A percentile compares a stretch with the other conserved stretches of the same genome.
phyloP scores from a whole-genome alignment of 345 rosid genomes.

The Corchorus capsularis region DNA sequence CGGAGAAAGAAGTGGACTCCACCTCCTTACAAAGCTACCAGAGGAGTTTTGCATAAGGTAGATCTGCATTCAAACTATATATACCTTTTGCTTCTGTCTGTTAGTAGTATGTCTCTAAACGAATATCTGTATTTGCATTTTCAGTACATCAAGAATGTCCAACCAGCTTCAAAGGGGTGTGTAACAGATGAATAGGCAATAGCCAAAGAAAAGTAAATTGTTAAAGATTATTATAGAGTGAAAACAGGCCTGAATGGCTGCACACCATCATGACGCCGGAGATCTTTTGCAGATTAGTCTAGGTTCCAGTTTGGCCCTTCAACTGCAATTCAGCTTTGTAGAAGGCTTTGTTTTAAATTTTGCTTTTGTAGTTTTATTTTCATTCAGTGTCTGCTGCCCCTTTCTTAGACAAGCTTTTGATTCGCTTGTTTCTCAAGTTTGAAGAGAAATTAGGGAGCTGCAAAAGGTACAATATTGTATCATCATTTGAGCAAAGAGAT shows the following conservation, averaged over 20 bases:
- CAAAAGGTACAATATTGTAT: not conserved
- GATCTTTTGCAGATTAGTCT: not conserved
- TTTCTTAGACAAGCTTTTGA: not conserved
- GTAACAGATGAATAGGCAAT: conserved; percentile 79
- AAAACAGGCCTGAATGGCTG: not conserved
- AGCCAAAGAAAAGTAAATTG: not conserved
- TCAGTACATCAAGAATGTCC: conserved; percentile 94
- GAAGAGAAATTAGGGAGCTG: not conserved
- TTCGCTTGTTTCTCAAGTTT: not conserved
- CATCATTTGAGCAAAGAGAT: not conserved
- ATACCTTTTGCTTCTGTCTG: no score
- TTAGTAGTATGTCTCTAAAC: not conserved
- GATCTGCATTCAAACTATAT: not conserved
- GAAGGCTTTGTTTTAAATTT: not conserved
- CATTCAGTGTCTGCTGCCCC: not conserved
- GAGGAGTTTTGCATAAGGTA: conserved; percentile 87
- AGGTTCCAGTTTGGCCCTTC: not conserved
- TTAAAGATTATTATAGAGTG: not conserved
- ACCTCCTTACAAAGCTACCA: conserved; percentile 68
- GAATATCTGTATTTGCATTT: conserved; percentile 19
- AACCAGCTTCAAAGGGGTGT: conserved; percentile 83
- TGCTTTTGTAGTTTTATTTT: not conserved
- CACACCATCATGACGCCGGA: not conserved
- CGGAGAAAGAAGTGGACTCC: conserved; percentile 77
- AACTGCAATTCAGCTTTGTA: not conserved